phyloP scores from a whole-genome alignment of 768 basidiomycete genomes.

The Cystofilobasidium capitatum region DNA sequence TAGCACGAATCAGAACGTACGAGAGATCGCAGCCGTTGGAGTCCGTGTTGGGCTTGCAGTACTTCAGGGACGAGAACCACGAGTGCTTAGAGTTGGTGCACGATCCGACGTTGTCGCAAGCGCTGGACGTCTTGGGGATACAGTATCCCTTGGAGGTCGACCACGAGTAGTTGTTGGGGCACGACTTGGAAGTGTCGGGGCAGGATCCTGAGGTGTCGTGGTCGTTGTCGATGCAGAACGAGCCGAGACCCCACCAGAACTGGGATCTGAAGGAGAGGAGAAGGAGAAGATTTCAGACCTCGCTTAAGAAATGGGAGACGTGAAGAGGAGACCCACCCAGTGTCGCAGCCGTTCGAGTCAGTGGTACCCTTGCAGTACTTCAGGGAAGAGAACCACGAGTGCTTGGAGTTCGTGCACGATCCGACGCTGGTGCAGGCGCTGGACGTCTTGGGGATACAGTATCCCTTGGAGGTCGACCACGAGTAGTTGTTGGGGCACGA shows the following conservation, averaged over 20 bases:
- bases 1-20: not conserved
- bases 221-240: not conserved
- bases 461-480: not conserved
- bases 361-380: not conserved
- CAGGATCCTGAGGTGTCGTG: slow-evolving; percentile 1
- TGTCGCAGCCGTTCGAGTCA: not conserved
- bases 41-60: not conserved
- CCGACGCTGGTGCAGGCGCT: slow-evolving; percentile 7
- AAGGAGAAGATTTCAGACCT: not conserved
- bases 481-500: slow-evolving; percentile 10
- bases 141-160: slow-evolving; percentile 7
- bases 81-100: not conserved
- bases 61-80: not conserved
- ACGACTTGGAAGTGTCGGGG: slow-evolving; percentile 4
- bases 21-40: not conserved
- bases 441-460: slow-evolving; percentile 17
- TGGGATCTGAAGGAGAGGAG: not conserved
- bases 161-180: slow-evolving; percentile 12
- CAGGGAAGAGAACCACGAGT: slow-evolving; percentile 1
- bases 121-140: slow-evolving; percentile 13
- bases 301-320: too few relatives aligned
- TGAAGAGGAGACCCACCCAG: not conserved
- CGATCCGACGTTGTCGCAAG: slow-evolving; percentile 2
- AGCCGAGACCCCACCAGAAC: not conserved
- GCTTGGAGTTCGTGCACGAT: not conserved